A percentile compares a stretch with the other conserved stretches of the same genome.
These are phyloP conservation scores for Apiospora marii DNA, from an alignment of 2,329 filamentous ascomycete genomes.

Conservation along the genomic window DNA sequence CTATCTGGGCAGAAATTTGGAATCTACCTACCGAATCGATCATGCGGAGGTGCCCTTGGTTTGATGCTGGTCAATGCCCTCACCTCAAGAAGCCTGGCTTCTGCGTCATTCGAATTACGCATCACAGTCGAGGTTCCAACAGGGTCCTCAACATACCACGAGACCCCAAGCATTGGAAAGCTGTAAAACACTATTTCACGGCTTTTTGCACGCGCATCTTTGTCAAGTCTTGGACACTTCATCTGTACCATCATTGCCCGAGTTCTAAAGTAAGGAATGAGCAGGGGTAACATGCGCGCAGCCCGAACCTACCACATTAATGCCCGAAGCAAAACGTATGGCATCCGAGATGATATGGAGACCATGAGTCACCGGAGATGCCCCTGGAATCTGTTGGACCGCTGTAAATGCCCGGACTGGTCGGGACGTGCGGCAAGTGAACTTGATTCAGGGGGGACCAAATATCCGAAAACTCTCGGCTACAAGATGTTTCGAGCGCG, in stretches of 20 bases:
- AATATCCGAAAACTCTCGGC: background rate
- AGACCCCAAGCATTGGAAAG: background rate
- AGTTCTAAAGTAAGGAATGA: background rate
- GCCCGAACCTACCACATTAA: background rate
- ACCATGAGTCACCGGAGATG: background rate
- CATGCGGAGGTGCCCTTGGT: background rate
- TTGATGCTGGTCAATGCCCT: background rate
- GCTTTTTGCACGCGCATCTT: background rate
- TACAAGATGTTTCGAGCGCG: background rate
- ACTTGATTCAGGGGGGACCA: background rate
- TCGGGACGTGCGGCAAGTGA: background rate
- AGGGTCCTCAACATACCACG: background rate
- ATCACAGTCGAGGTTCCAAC: background rate
- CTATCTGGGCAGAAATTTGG: too few species aligned
- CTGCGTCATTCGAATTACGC: too few species aligned
- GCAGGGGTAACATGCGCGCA: background rate
- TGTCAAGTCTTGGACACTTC: background rate
- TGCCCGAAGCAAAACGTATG: background rate
- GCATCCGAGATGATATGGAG: background rate
- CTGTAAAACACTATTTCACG: background rate
- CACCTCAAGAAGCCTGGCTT: background rate
- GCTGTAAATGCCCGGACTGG: too few species aligned
- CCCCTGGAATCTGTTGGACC: background rate
- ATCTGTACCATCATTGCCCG: background rate
- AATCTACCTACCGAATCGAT: background rate